Evolutionary conservation across 2,329 filamentous ascomycete genomes (phyloP).

Genomic region (Orbilia brochopaga): DNA sequence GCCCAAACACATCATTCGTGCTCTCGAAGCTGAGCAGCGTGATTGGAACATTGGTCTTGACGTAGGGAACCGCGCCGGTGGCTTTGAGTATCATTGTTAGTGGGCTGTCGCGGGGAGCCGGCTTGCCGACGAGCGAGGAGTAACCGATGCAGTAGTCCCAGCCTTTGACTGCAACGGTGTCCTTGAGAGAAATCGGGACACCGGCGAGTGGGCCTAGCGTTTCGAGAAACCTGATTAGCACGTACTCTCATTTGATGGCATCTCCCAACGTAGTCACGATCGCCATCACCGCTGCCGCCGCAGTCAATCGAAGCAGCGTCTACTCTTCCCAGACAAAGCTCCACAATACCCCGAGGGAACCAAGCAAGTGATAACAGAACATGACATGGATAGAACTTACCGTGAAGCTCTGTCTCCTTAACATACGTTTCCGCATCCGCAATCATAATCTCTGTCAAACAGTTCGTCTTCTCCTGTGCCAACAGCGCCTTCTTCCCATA

Average conservation of each 20-base stretch:
- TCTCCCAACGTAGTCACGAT: too few species aligned
- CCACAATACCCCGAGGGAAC: too few species aligned
- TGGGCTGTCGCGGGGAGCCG: conserved; percentile 70
- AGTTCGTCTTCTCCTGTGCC: conserved; percentile 86
- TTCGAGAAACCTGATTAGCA: too few species aligned
- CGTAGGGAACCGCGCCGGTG: conserved; percentile 85
- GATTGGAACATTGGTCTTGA: conserved; percentile 88
- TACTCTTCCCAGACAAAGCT: too few species aligned
- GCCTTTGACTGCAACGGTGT: conserved; percentile 76
- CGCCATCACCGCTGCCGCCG: too few species aligned
- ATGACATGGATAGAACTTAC: conserved; percentile 63
- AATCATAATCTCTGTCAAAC: conserved; percentile 84
- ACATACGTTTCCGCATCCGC: conserved; percentile 77
- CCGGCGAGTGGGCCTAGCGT: conserved; percentile 79
- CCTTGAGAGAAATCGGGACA: conserved; percentile 85
- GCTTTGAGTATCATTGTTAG: conserved; percentile 80
- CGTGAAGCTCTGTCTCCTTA: conserved; percentile 56
- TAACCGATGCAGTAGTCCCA: conserved; percentile 85
- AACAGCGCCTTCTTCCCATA: conserved; percentile 86
- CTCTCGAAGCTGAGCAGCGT: conserved; percentile 87
- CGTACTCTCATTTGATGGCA: too few species aligned
- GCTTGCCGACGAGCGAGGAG: conserved; percentile 71
- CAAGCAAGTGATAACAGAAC: conserved; percentile 58
- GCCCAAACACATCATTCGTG: conserved; percentile 79
- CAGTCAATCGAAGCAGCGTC: too few species aligned